Evolutionary conservation across 2,329 filamentous ascomycete species (phyloP).

Genomic region (Cladosporium cucumerinum): DNA sequence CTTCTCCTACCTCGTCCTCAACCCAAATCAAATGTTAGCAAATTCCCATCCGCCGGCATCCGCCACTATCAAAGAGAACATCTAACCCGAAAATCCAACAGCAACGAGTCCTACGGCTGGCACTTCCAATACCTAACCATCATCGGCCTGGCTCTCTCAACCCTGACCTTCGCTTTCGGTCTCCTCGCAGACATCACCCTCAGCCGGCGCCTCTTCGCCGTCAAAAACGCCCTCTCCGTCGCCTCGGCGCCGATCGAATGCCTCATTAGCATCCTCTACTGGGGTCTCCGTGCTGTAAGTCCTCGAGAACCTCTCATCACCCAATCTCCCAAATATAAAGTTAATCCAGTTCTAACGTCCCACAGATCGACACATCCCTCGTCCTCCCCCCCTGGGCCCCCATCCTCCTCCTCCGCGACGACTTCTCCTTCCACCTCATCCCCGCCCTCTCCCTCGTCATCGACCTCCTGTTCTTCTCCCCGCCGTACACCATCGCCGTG

Average conservation of each 20-base stretch:
- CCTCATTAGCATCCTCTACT: constrained; percentile 69
- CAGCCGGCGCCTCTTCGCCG: constrained; percentile 55
- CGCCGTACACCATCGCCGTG: constrained; percentile 65
- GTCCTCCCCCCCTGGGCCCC: constrained; percentile 47
- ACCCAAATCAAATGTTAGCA: constrained; percentile 38
- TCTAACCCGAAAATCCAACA: constrained; percentile 28
- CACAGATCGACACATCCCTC: constrained; percentile 48
- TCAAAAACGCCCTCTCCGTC: constrained; percentile 66
- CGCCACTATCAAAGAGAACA: background rate
- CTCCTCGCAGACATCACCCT: constrained; percentile 63
- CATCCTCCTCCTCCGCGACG: constrained; percentile 48
- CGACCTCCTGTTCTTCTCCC: constrained; percentile 66
- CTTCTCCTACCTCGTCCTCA: constrained; percentile 40
- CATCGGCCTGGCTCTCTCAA: constrained; percentile 62
- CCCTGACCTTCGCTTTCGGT: constrained; percentile 59
- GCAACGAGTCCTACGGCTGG: constrained; percentile 60
- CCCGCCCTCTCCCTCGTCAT: constrained; percentile 62
- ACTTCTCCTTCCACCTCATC: constrained; percentile 64
- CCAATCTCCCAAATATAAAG: background rate
- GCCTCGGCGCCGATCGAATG: constrained; percentile 67
- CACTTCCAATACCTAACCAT: constrained; percentile 73
- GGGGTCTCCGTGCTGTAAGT: constrained; percentile 59
- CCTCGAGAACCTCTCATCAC: background rate
- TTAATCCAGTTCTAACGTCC: background rate
- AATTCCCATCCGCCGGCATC: background rate